Evolutionary conservation across 495 filamentous ascomycete species (phyloP).

Genomic region (Daldinia caldariorum): DNA sequence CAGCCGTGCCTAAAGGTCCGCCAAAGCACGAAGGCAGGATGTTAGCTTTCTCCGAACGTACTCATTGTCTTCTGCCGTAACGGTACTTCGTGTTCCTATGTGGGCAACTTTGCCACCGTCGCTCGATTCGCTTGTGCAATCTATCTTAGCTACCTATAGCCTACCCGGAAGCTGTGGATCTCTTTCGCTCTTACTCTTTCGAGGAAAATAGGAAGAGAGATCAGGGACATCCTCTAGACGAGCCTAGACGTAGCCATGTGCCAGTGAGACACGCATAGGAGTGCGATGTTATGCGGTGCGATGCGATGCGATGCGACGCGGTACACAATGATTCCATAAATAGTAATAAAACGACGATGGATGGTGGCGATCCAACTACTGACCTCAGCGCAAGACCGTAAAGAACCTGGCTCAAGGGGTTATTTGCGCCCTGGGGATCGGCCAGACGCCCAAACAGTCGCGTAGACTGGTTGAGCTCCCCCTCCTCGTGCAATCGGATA

Average conservation of each 20-base stretch:
- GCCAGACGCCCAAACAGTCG: conserved; percentile 87
- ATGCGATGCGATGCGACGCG: conserved; percentile 18
- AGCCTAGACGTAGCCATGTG: conserved; percentile 27
- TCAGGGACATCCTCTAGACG: conserved; percentile 10
- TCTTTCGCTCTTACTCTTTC: background rate
- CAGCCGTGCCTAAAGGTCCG: conserved; percentile 80
- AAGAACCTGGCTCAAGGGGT: conserved; percentile 93
- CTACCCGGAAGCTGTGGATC: conserved; percentile 9
- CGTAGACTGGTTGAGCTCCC: conserved; percentile 79
- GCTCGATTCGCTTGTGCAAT: conserved; percentile 25
- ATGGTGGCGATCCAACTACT: conserved; percentile 48
- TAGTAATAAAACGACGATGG: conserved; percentile 21
- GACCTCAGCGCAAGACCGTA: conserved; percentile 94
- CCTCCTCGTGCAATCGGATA: conserved; percentile 91
- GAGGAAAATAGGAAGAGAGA: conserved; percentile 4
- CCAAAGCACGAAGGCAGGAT: conserved; percentile 6
- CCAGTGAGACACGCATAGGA: conserved; percentile 24
- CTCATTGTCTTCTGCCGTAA: conserved; percentile 10
- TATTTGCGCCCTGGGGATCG: conserved; percentile 84
- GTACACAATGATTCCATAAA: conserved; percentile 31
- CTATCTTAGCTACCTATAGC: conserved; percentile 14
- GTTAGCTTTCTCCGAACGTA: conserved; percentile 35
- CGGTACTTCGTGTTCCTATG: conserved; percentile 30
- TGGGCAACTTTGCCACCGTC: conserved; percentile 38
- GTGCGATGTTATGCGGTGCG: conserved; percentile 23